phyloP scores from a whole-genome alignment of 2,329 filamentous ascomycete genomes.

The Teratosphaeria pseudoeucalypti region DNA sequence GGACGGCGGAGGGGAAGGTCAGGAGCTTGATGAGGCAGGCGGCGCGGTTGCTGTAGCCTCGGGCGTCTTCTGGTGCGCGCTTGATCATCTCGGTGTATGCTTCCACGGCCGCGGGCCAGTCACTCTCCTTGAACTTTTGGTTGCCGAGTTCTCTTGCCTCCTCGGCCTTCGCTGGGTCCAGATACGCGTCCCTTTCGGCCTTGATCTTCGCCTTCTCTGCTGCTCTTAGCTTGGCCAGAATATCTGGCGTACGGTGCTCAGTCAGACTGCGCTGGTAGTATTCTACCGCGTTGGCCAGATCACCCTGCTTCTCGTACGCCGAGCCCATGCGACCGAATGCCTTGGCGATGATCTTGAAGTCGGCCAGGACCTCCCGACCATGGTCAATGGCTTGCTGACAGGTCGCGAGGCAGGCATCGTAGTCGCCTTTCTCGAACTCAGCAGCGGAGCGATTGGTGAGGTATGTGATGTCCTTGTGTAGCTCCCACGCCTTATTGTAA shows the following conservation, averaged over 20 bases:
- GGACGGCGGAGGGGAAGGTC: constrained; percentile 83
- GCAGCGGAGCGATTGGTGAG: constrained; percentile 92
- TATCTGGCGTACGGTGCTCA: constrained; percentile 91
- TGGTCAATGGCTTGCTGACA: constrained; percentile 85
- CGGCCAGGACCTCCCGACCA: constrained; percentile 77
- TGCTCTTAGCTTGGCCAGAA: constrained; percentile 81
- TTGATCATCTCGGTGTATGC: constrained; percentile 96
- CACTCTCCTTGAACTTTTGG: constrained; percentile 90
- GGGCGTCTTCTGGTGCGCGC: constrained; percentile 81
- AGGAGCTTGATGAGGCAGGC: constrained; percentile 95
- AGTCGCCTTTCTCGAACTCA: constrained; percentile 93
- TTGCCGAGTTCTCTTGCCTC: constrained; percentile 92
- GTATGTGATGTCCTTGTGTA: constrained; percentile 93
- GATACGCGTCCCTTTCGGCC: constrained; percentile 64
- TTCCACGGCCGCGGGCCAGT: constrained; percentile 90
- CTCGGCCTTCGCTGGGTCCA: constrained; percentile 86
- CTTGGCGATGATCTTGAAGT: constrained; percentile 98
- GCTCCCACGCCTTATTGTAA: constrained; percentile 90
- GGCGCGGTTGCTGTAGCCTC: constrained; percentile 94
- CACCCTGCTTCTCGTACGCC: constrained; percentile 84
- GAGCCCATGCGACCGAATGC: constrained; percentile 89
- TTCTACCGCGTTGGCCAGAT: constrained; percentile 68
- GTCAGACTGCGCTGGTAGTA: constrained; percentile 91
- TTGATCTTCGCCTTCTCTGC: constrained; percentile 81
- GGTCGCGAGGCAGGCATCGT: constrained; percentile 71